A percentile compares a stretch with the other conserved stretches of the same genome.
Conservation (phyloP, 2,329 filamentous ascomycete genomes). For the Colletotrichum magnum region DNA sequence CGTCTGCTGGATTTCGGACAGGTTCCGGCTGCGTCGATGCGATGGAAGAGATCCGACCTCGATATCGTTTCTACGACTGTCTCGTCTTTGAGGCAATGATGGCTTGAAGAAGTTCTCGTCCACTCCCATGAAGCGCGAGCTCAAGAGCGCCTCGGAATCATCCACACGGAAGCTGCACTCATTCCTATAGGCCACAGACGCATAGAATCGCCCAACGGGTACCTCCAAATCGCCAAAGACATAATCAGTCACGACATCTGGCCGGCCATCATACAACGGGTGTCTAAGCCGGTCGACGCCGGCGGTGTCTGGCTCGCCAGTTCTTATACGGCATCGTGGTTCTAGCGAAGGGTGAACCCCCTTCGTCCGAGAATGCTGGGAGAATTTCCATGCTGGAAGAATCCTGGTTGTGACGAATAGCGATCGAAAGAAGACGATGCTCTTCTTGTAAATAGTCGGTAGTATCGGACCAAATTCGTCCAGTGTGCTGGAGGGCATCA, state of each 20-base stretch:
- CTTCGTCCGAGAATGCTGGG: slow-evolving; percentile 79
- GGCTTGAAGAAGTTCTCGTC: slow-evolving; percentile 91
- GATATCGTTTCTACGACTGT: slow-evolving; percentile 52
- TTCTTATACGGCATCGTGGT: slow-evolving; percentile 84
- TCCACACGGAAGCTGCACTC: slow-evolving; percentile 94
- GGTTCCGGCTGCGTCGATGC: slow-evolving; percentile 62
- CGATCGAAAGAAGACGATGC: slow-evolving; percentile 93
- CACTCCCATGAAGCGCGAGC: slow-evolving; percentile 92
- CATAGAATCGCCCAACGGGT: slow-evolving; percentile 85
- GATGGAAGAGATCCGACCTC: slow-evolving; percentile 85
- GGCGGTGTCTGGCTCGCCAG: slow-evolving; percentile 68
- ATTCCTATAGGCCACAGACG: slow-evolving; percentile 86
- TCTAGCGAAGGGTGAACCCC: slow-evolving; percentile 77
- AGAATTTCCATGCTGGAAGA: slow-evolving; percentile 88
- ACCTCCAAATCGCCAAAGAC: slow-evolving; percentile 88
- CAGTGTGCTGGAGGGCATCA: slow-evolving; percentile 61
- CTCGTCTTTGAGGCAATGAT: slow-evolving; percentile 73
- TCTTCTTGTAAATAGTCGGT: slow-evolving; percentile 96
- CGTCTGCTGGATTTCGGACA: slow-evolving; percentile 79
- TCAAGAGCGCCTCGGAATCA: slow-evolving; percentile 90
- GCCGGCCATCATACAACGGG: slow-evolving; percentile 75
- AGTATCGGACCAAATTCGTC: slow-evolving; percentile 75
- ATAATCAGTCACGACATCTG: slow-evolving; percentile 80
- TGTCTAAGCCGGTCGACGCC: slow-evolving; percentile 78
- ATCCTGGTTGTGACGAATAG: slow-evolving; percentile 87